Evolutionary conservation across 306 rosid genomes (phyloP).

Genomic region (Trichosanthes cucumerina): DNA sequence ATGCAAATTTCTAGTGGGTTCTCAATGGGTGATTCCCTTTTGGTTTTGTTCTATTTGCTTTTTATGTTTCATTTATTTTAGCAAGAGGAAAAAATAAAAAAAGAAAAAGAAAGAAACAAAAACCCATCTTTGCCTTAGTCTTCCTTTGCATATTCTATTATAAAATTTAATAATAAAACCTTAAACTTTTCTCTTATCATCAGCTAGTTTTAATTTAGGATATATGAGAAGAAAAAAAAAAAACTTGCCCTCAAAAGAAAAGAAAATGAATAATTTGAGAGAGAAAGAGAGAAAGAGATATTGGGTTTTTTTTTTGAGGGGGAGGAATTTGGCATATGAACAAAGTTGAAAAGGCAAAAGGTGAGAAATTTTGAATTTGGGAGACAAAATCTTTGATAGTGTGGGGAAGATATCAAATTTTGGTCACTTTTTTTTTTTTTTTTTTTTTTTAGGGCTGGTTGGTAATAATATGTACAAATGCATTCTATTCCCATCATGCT

Average conservation of each 20-base stretch:
- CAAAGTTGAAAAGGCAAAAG: constrained; percentile 11
- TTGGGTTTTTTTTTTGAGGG: constrained; percentile 6
- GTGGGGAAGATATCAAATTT: neutral
- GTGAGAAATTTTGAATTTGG: constrained; percentile 10
- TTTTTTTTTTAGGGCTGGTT: constrained; percentile 30
- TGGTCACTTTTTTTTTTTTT: neutral
- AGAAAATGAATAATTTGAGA: neutral
- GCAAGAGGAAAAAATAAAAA: neutral
- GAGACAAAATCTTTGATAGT: constrained; percentile 10
- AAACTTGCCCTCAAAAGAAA: neutral
- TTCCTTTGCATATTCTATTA: neutral
- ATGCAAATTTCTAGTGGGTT: constrained; percentile 4
- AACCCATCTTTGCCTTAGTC: neutral
- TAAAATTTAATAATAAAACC: neutral
- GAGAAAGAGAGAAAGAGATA: constrained; percentile 21
- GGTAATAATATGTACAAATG: constrained; percentile 33
- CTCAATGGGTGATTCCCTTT: neutral
- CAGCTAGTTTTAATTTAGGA: neutral
- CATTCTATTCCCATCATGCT: constrained; percentile 43
- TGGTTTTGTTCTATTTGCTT: constrained; percentile 13
- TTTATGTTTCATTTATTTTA: constrained; percentile 1
- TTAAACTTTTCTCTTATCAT: neutral
- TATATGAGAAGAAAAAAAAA: neutral
- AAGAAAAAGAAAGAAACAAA: neutral
- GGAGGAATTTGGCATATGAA: neutral